These are phyloP conservation scores for Flaveria floridana DNA, from an alignment of 140 eudicot genomes.

Conservation along the genomic window DNA sequence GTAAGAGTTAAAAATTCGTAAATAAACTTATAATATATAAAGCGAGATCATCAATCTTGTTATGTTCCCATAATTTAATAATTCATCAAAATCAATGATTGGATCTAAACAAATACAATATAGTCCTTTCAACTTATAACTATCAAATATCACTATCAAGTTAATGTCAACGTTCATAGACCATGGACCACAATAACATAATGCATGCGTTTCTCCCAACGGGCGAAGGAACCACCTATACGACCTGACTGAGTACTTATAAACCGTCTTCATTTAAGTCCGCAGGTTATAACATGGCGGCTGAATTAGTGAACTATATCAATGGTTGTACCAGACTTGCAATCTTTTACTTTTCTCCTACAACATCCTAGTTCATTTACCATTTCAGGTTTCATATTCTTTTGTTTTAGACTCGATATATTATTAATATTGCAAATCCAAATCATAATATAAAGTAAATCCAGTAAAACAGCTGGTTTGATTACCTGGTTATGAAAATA, in stretches of 20 bases:
- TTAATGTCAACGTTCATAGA: background rate
- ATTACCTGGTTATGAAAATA: background rate
- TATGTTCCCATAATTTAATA: background rate
- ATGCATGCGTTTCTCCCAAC: background rate
- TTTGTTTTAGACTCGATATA: background rate
- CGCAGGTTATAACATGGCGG: too few relatives aligned
- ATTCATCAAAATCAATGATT: background rate
- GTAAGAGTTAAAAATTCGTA: too few relatives aligned
- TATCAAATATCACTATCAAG: constrained; percentile 16
- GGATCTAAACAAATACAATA: background rate
- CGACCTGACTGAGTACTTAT: too few relatives aligned
- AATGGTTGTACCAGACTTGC: too few relatives aligned
- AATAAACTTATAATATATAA: too few relatives aligned
- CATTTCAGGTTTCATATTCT: too few relatives aligned
- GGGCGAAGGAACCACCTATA: too few relatives aligned
- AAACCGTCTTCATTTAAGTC: too few relatives aligned
- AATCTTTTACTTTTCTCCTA: too few relatives aligned
- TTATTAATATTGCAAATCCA: background rate
- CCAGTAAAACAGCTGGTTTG: background rate
- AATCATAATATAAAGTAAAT: too few relatives aligned
- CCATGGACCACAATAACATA: background rate
- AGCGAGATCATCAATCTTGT: background rate
- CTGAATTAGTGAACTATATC: too few relatives aligned
- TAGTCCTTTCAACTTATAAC: background rate
- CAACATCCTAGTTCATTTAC: too few relatives aligned